Percentiles rank a stretch among this genome's conserved stretches.
Conservation (phyloP, 306 rosid species). For the Arachis hypogaea region DNA sequence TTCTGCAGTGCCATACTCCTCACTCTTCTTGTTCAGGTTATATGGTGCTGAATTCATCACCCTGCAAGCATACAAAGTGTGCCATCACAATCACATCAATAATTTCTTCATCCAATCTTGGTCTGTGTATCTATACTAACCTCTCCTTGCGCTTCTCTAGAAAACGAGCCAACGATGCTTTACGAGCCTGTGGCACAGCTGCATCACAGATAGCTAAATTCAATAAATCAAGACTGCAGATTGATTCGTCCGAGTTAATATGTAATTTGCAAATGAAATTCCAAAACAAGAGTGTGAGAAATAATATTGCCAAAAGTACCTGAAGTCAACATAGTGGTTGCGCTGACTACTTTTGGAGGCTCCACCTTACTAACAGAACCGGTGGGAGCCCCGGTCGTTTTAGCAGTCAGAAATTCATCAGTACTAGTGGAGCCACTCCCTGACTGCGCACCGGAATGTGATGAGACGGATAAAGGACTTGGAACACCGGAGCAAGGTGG, state of each 20-base stretch:
- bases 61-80: constrained; percentile 51
- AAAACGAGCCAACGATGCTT: constrained; percentile 92
- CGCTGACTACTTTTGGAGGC: constrained; percentile 54
- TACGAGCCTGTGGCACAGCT: constrained; percentile 91
- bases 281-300: constrained; percentile 5
- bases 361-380: constrained; percentile 64
- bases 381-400: constrained; percentile 50
- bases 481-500: constrained; percentile 56
- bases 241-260: neutral
- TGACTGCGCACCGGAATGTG: constrained; percentile 68
- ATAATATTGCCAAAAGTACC: constrained; percentile 52
- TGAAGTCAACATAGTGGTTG: constrained; percentile 63
- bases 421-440: constrained; percentile 79
- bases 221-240: constrained; percentile 8
- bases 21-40: constrained; percentile 57
- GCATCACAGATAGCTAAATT: constrained; percentile 35
- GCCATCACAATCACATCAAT: constrained; percentile 3
- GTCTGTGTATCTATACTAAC: constrained; percentile 39
- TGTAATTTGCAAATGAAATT: neutral
- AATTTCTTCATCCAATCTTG: constrained; percentile 22
- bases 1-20: constrained; percentile 52
- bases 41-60: constrained; percentile 81
- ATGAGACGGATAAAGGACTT: constrained; percentile 84
- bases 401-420: constrained; percentile 69
- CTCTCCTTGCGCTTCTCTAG: constrained; percentile 95